Evolutionary conservation across 176 grass and related monocot species (phyloP).

Genomic region (Oryza punctata): DNA sequence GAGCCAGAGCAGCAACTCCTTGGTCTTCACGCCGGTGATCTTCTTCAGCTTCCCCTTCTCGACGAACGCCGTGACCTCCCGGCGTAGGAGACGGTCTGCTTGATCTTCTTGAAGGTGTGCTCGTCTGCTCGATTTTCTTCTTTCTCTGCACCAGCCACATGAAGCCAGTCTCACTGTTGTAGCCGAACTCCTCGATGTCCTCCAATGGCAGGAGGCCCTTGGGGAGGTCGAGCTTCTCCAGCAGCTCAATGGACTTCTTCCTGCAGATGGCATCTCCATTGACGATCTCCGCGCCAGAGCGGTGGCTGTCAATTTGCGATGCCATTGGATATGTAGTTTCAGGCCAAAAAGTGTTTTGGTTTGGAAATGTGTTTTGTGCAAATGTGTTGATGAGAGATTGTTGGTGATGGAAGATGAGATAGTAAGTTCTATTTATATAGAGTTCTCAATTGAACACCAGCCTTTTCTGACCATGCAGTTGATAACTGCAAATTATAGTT

Average conservation of each 20-base stretch:
- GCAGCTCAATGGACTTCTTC: constrained; percentile 28
- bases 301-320: background rate
- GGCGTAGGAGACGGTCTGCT: constrained; percentile 31
- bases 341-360: no score
- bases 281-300: background rate
- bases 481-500: background rate
- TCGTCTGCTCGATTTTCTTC: constrained; percentile 40
- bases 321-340: background rate
- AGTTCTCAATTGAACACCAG: background rate
- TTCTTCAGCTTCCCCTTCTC: constrained; percentile 28
- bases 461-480: background rate
- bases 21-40: constrained; percentile 34
- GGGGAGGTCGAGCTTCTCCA: constrained; percentile 28
- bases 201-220: constrained; percentile 40
- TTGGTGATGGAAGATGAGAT: no score
- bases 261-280: background rate
- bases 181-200: constrained; percentile 37
- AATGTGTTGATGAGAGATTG: no score
- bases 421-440: no score
- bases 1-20: constrained; percentile 46
- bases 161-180: background rate
- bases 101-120: constrained; percentile 50
- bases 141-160: constrained; percentile 46
- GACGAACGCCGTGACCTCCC: background rate
- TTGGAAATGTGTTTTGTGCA: no score